Evolutionary conservation across 768 basidiomycete genomes (phyloP), one percentile per base, ranked within the genome.

Genomic region (Coprinellus aureogranulatus): DNA sequence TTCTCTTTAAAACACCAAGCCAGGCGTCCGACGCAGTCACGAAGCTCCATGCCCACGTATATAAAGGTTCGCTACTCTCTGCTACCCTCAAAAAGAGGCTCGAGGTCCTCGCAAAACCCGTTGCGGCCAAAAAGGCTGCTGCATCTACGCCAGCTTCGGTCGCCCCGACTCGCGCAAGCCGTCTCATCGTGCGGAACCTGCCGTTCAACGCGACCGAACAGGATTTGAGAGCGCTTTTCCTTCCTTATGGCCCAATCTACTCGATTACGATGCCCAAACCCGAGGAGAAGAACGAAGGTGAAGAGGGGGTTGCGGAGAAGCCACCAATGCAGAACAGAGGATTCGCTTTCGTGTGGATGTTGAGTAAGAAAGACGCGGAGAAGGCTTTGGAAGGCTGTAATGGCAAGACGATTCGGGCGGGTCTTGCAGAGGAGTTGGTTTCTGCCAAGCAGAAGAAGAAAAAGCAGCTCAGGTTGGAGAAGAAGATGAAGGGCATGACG

Each of bases 271-370:
- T 96, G 18, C 95, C 94, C 0, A 71, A 74, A 22, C 72, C 72
- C 18, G 70, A 74, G 58, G 70, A 59, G 63, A 69, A 47, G 26
- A 63, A 68, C 1, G 68, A 69, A 2, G 74, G 69, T 4, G 70
- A 69, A 5, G 66, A 65, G n/a, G 70, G 67, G 55, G 9, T 64
- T 55, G 9, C 61, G 57, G 8, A 59, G 49, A 26, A 62, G 58
- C 40, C 72, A 70, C 46, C 22, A 48, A 48, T 64, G 12, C 76
- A 81, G 28, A 77, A 82, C 42, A 87, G 88, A 63, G 94, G 95
- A 0, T 98, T 96, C 63, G 96, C 94, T 0, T 98, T 98, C 65
- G 87, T 98, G 10, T 96, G 94, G 92, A 94, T 92, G 84, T 70
- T 94, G 61, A 85, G 85, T 66, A 86, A 83, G 68, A 88, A 87